Conservation (phyloP, 768 basidiomycete genomes). For the Hydnum rufescens region DNA sequence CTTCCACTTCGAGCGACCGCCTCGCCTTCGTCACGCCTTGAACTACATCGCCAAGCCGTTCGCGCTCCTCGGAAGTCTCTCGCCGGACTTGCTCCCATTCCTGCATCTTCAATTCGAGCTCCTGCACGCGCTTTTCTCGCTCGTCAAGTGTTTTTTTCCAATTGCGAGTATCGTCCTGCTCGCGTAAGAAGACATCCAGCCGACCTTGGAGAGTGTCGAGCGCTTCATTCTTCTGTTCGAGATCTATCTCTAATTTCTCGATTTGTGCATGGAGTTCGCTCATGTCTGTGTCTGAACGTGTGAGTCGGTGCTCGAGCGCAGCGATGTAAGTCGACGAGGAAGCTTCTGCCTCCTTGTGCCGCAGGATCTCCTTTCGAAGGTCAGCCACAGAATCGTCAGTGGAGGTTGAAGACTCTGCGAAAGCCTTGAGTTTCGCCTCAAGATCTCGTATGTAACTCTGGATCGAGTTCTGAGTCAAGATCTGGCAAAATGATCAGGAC, state of each 20-base stretch:
- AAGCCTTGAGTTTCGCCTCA: slow-evolving; percentile 75
- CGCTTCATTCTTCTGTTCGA: slow-evolving; percentile 51
- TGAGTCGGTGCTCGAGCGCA: slow-evolving; percentile 67
- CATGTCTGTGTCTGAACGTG: slow-evolving; percentile 60
- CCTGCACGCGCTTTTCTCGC: slow-evolving; percentile 54
- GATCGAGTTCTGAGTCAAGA: background rate
- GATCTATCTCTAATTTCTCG: slow-evolving; percentile 56
- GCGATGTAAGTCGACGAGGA: slow-evolving; percentile 61
- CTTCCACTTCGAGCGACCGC: slow-evolving; percentile 35
- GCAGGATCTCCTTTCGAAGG: slow-evolving; percentile 61
- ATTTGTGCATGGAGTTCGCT: slow-evolving; percentile 47
- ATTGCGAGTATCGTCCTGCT: slow-evolving; percentile 50
- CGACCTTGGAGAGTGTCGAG: slow-evolving; percentile 50
- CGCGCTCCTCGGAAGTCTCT: slow-evolving; percentile 43
- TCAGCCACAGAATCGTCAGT: slow-evolving; percentile 67
- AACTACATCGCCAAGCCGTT: slow-evolving; percentile 45
- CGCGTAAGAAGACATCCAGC: slow-evolving; percentile 33
- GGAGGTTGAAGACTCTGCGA: slow-evolving; percentile 56
- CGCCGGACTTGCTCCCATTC: slow-evolving; percentile 59
- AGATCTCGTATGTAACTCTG: slow-evolving; percentile 87
- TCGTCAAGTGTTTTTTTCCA: slow-evolving; percentile 75
- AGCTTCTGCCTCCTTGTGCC: slow-evolving; percentile 55
- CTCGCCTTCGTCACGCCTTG: slow-evolving; percentile 52
- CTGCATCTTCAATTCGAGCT: slow-evolving; percentile 57
- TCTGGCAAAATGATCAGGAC: no score